Evolutionary conservation across 768 basidiomycete species (phyloP).

Genomic region (Tulasnella sp.): DNA sequence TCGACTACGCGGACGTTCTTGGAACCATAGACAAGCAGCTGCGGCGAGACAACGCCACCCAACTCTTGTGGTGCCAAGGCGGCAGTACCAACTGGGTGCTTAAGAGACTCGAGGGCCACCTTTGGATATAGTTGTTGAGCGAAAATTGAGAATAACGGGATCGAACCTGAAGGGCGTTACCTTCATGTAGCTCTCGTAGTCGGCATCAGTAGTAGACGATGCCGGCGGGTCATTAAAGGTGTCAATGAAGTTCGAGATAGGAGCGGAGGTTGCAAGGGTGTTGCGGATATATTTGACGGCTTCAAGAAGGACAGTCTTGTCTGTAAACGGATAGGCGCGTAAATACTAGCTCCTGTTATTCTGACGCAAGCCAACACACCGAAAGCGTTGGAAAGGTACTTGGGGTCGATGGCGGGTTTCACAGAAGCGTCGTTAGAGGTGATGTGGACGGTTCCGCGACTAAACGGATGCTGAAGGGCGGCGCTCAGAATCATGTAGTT

Average conservation of each 20-base stretch:
- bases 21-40: constrained; percentile 51
- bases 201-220: constrained; percentile 33
- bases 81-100: constrained; percentile 31
- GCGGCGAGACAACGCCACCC: constrained; percentile 52
- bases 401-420: constrained; percentile 37
- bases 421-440: constrained; percentile 32
- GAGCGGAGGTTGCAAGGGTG: constrained; percentile 27
- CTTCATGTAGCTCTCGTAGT: constrained; percentile 32
- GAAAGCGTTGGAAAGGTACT: constrained; percentile 38
- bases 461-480: constrained; percentile 40
- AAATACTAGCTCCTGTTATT: not conserved
- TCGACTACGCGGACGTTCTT: constrained; percentile 52
- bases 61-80: constrained; percentile 43
- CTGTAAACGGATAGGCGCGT: constrained; percentile 14
- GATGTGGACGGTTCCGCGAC: constrained; percentile 40
- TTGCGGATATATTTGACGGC: constrained; percentile 30
- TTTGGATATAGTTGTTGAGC: not conserved
- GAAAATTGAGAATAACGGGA: not conserved
- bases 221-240: constrained; percentile 21
- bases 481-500: constrained; percentile 37
- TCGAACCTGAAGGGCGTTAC: constrained; percentile 27
- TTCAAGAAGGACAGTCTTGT: constrained; percentile 33
- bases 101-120: not conserved
- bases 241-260: constrained; percentile 30
- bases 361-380: constrained; percentile 28